A percentile compares a stretch with the other conserved stretches of the same genome.
Evolutionary conservation across 768 basidiomycete genomes (phyloP).

Genomic region (Tulasnella sp.): DNA sequence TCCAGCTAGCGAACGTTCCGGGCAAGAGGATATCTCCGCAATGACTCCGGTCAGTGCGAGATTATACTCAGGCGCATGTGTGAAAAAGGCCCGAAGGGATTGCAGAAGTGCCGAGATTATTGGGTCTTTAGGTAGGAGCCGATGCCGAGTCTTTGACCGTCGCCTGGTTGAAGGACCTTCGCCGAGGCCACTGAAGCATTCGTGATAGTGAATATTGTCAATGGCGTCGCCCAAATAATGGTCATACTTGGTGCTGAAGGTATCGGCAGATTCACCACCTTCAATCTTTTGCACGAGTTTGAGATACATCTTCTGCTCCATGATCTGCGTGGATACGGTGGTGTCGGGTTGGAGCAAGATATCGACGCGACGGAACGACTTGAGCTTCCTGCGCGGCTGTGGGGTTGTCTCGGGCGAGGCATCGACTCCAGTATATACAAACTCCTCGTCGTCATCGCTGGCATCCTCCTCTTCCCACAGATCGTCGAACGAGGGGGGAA

Average conservation of each 20-base stretch:
- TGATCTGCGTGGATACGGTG: slow-evolving; percentile 57
- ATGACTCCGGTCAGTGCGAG: slow-evolving; percentile 79
- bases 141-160: slow-evolving; percentile 44
- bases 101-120: slow-evolving; percentile 64
- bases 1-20: slow-evolving; percentile 75
- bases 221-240: slow-evolving; percentile 76
- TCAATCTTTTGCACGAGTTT: slow-evolving; percentile 70
- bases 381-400: slow-evolving; percentile 34
- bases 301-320: slow-evolving; percentile 75
- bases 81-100: slow-evolving; percentile 68
- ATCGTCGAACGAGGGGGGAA: slow-evolving; percentile 23
- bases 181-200: slow-evolving; percentile 31
- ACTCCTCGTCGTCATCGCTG: slow-evolving; percentile 39
- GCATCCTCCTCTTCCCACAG: slow-evolving; percentile 24
- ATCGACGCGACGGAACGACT: not conserved
- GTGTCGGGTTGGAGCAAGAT: slow-evolving; percentile 48
- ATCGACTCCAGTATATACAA: slow-evolving; percentile 36
- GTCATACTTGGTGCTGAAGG: slow-evolving; percentile 78
- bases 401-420: slow-evolving; percentile 9
- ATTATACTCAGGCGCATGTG: slow-evolving; percentile 78
- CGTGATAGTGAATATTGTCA: slow-evolving; percentile 54
- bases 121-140: slow-evolving; percentile 70
- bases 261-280: slow-evolving; percentile 57
- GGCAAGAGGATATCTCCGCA: slow-evolving; percentile 73
- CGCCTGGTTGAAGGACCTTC: not conserved